phyloP scores from a whole-genome alignment of 2,329 filamentous ascomycete species.

The Amesomyces nigricolor region DNA sequence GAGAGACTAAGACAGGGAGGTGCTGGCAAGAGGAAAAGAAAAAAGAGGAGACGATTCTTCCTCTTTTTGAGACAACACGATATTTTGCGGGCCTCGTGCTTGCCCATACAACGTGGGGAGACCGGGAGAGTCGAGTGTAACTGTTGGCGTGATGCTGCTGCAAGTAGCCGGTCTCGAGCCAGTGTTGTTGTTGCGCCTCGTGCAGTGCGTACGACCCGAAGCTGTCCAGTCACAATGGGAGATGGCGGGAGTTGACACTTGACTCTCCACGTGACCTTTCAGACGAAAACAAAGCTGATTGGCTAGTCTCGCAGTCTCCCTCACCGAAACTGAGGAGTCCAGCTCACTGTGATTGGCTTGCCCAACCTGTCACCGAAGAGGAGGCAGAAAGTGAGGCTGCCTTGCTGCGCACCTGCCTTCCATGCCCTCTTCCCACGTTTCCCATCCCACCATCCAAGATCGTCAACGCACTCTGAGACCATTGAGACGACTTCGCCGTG shows the following conservation, averaged over 20 bases:
- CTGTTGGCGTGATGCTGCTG: not conserved
- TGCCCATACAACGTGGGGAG: not conserved
- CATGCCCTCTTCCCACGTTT: too few relatives aligned
- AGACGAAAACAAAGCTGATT: not conserved
- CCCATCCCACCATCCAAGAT: too few relatives aligned
- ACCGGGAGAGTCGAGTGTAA: not conserved
- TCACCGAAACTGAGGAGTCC: not conserved
- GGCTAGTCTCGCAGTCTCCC: not conserved
- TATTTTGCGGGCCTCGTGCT: not conserved
- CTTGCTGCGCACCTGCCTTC: not conserved
- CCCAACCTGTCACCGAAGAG: not conserved
- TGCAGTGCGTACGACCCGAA: too few relatives aligned
- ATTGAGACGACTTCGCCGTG: too few relatives aligned
- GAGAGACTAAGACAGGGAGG: too few relatives aligned
- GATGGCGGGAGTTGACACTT: too few relatives aligned
- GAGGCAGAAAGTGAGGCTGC: constrained; percentile 7
- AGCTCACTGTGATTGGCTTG: too few relatives aligned
- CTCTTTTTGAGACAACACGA: too few relatives aligned
- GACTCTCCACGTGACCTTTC: not conserved
- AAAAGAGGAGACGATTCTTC: too few relatives aligned
- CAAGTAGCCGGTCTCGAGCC: not conserved
- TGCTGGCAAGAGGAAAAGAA: too few relatives aligned
- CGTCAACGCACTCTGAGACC: too few relatives aligned
- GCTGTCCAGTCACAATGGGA: too few relatives aligned
- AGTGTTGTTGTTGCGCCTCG: not conserved